These are phyloP conservation scores for Wickerhamomyces tratensis DNA, from an alignment of 805 yeast species.

Conservation along the genomic window DNA sequence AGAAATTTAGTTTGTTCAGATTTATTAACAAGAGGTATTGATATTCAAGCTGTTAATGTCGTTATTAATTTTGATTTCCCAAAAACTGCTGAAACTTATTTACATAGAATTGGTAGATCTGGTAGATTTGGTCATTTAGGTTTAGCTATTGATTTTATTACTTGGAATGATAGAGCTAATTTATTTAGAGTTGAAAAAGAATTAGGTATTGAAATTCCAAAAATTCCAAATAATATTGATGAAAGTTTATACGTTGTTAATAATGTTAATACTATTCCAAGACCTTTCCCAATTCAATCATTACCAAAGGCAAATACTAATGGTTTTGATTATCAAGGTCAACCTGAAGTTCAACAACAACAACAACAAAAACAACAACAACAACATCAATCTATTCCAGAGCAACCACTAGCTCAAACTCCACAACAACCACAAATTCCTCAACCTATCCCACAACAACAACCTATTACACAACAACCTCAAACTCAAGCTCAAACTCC, in stretches of 20 bases:
- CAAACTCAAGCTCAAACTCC: background rate
- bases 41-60: slow-evolving; percentile 97
- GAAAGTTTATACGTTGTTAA: slow-evolving; percentile 81
- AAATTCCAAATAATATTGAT: slow-evolving; percentile 93
- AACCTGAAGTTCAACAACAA: slow-evolving; percentile 22
- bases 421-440: slow-evolving; percentile 9
- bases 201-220: slow-evolving; percentile 93
- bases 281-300: slow-evolving; percentile 74
- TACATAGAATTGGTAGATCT: slow-evolving; percentile 98
- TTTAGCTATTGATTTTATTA: slow-evolving; percentile 90
- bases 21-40: slow-evolving; percentile 94
- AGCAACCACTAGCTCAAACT: slow-evolving; percentile 1
- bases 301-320: slow-evolving; percentile 31
- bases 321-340: slow-evolving; percentile 37
- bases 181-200: slow-evolving; percentile 94
- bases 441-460: slow-evolving; percentile 9
- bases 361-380: slow-evolving; percentile 14
- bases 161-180: slow-evolving; percentile 93
- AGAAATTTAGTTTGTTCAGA: slow-evolving; percentile 97
- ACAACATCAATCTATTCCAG: too few relatives aligned
- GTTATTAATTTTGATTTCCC: slow-evolving; percentile 98
- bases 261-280: slow-evolving; percentile 65
- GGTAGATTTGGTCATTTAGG: slow-evolving; percentile 99
- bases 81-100: slow-evolving; percentile 92
- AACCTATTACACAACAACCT: background rate